Base-by-base conservation (phyloP, 1,284 basidiomycete species). In the Rhodofomes roseus region DNA sequence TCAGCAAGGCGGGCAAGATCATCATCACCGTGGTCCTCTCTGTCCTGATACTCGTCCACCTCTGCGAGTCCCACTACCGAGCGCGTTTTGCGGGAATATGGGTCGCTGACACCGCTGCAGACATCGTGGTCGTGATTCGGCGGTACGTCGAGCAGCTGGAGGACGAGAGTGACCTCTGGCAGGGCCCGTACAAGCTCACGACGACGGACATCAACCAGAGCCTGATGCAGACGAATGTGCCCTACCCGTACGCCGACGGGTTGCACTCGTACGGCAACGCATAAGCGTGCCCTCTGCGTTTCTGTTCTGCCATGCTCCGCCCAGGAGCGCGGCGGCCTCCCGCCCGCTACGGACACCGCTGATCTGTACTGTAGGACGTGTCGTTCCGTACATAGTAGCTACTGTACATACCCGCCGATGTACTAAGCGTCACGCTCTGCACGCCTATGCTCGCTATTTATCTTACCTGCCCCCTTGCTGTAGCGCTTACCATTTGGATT, bases 51-150 rank as follows among this genome's bases (percentile, higher is more conserved):
- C 63, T 83, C 51, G 64, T 84, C 54, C 71, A 82, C 64, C 73
- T 81, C 48, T 85, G 83, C 83, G 65, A 59, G 80, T 78, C 16
- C 41, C 51, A 50, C 18, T n/a, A n/a, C n/a, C n/a, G n/a, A n/a
- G 34, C 34, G 34, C 39, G 27, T 29, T 56, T 51, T 34, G 44
- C 18, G 4, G 37, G 27, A 56, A 8, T 29, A 56, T 11, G 18
- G 34, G 23, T 12, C 20, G 25, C 50, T 27, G 55, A 36, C n/a
- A 25, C n/a, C 34, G 20, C 12, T 54, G 22, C 62, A 73, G 71
- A 71, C 57, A 68, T 73, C 58, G 69, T 70, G 25, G 63, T 70
- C 61, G 70, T 73, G 59, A 64, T 70, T 57, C 65, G 67, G 22
- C 71, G 72, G 63, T 65, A 63, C 59, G 64, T 66, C 50, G 70